Evolutionary conservation across 208 protist species (phyloP).

Genomic region (Crithidia expoeki): DNA sequence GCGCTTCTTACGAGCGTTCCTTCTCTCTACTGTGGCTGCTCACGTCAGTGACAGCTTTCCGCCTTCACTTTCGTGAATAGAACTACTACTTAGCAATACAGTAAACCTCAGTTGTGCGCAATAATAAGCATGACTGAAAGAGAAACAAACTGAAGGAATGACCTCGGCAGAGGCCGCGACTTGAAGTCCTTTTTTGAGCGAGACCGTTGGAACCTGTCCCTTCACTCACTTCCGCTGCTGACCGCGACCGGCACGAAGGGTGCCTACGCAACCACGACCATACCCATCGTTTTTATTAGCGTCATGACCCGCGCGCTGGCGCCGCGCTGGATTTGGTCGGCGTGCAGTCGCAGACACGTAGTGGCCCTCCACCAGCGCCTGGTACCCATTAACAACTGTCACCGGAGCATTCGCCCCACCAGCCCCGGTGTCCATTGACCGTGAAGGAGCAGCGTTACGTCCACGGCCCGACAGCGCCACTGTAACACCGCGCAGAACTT

Average conservation of each 20-base stretch:
- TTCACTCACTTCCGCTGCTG: too few relatives aligned
- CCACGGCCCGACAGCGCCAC: conserved; percentile 28
- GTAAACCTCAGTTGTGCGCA: too few relatives aligned
- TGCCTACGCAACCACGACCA: not conserved
- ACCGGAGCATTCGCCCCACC: not conserved
- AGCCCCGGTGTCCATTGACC: not conserved
- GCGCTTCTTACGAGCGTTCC: too few relatives aligned
- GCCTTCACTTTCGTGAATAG: too few relatives aligned
- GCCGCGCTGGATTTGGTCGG: conserved; percentile 38
- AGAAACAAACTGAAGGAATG: too few relatives aligned
- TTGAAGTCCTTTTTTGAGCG: too few relatives aligned
- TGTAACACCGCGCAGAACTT: conserved; percentile 52
- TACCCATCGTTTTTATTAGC: conserved; percentile 4
- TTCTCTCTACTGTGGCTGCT: too few relatives aligned
- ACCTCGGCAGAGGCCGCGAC: too few relatives aligned
- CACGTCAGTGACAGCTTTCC: too few relatives aligned
- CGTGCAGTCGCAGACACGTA: conserved; percentile 34
- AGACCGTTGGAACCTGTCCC: too few relatives aligned
- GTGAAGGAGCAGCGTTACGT: not conserved
- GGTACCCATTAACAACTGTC: conserved; percentile 53
- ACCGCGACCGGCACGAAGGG: not conserved
- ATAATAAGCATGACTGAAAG: too few relatives aligned
- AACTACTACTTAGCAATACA: too few relatives aligned
- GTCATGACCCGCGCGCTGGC: conserved; percentile 2
- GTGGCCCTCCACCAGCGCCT: conserved; percentile 47